Evolutionary conservation across 768 basidiomycete genomes (phyloP).

Genomic region (Lactarius akahatsu): DNA sequence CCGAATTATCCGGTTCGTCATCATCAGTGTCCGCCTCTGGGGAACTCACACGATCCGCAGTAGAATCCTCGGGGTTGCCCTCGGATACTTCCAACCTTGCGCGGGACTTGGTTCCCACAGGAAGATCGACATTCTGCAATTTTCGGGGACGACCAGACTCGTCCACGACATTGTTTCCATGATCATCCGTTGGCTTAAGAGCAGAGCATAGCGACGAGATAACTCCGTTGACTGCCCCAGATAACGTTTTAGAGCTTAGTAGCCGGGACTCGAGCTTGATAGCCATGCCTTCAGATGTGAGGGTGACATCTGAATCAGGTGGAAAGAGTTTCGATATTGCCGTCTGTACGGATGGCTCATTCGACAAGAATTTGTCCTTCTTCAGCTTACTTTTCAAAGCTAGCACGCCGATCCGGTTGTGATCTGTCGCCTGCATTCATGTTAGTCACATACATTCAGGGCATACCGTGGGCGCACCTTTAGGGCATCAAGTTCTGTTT

Average conservation of each 20-base stretch:
- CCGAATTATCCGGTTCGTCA: conserved; percentile 49
- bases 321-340: conserved; percentile 36
- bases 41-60: neutral
- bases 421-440: conserved; percentile 50
- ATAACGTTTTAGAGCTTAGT: conserved; percentile 73
- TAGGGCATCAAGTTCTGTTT: conserved; percentile 57
- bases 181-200: conserved; percentile 35
- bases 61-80: neutral
- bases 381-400: conserved; percentile 72
- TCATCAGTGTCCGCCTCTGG: conserved; percentile 35
- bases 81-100: neutral
- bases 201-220: conserved; percentile 51
- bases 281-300: conserved; percentile 42
- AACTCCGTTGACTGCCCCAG: conserved; percentile 52
- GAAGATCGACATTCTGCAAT: neutral
- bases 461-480: conserved; percentile 51
- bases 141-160: neutral
- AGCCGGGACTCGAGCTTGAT: conserved; percentile 71
- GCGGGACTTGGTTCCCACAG: neutral
- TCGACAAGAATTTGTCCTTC: conserved; percentile 61
- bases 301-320: conserved; percentile 1
- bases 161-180: neutral
- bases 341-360: conserved; percentile 41
- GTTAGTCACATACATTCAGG: neutral
- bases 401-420: conserved; percentile 57